These are phyloP conservation scores for Diplodia scrobiculata DNA, from an alignment of 2,329 filamentous ascomycete genomes.

Conservation along the genomic window DNA sequence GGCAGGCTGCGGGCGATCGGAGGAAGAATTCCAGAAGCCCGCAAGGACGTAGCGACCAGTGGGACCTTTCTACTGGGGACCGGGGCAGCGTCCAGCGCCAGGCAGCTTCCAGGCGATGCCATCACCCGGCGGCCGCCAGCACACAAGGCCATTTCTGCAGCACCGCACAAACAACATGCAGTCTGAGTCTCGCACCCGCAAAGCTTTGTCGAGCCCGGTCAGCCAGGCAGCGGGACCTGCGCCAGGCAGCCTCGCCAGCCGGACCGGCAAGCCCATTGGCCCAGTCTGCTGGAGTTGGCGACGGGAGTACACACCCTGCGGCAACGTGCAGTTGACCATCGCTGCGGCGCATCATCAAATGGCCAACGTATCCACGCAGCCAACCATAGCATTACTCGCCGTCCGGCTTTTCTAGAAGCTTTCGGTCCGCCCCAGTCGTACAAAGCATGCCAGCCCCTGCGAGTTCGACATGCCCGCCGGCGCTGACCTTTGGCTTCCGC, in stretches of 20 bases:
- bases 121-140: conserved; percentile 35
- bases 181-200: not conserved
- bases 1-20: conserved; percentile 22
- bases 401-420: conserved; percentile 14
- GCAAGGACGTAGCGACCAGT: conserved; percentile 34
- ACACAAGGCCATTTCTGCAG: conserved; percentile 37
- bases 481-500: not conserved
- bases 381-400: not conserved
- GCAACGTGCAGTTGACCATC: not conserved
- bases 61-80: conserved; percentile 36
- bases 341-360: not conserved
- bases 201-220: conserved; percentile 12
- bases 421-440: not conserved
- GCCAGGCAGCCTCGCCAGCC: conserved; percentile 2
- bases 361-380: conserved; percentile 3
- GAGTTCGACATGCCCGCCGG: not conserved
- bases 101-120: conserved; percentile 11
- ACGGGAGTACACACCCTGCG: conserved; percentile 2
- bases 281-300: not conserved
- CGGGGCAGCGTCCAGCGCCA: not conserved
- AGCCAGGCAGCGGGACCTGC: conserved; percentile 7
- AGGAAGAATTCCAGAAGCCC: conserved; percentile 31
- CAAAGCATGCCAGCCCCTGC: not conserved
- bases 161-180: conserved; percentile 38
- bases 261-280: conserved; percentile 20